Conservation (phyloP, 768 basidiomycete genomes). For the Crucibulum laeve region DNA sequence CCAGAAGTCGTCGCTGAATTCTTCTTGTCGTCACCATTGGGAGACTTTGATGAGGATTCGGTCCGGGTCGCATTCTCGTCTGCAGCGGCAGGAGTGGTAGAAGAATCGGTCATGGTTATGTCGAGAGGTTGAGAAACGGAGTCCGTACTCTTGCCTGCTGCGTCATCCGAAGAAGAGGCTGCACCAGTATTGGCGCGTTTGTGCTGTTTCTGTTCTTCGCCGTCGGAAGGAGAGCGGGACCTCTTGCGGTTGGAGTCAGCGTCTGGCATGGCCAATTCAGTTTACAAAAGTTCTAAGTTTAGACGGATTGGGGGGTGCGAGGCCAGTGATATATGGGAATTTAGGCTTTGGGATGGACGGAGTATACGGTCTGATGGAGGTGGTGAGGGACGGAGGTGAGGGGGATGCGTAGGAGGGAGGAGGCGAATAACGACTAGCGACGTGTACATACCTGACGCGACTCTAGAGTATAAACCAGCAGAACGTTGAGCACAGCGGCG, state of each 20-base stretch:
- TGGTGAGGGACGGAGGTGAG: conserved; percentile 49
- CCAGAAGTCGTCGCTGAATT: conserved; percentile 45
- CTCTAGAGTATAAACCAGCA: background rate
- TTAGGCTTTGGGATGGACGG: conserved; percentile 35
- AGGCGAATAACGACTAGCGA: conserved; percentile 14
- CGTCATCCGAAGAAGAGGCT: conserved; percentile 59
- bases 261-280: conserved; percentile 81
- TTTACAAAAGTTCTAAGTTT: conserved; percentile 21
- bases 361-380: conserved; percentile 45
- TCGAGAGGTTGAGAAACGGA: conserved; percentile 43
- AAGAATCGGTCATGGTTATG: conserved; percentile 64
- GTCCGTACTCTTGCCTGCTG: conserved; percentile 43
- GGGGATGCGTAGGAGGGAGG: conserved; percentile 55
- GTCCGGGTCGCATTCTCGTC: conserved; percentile 44
- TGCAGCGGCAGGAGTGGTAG: conserved; percentile 34
- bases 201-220: conserved; percentile 72
- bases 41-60: conserved; percentile 15
- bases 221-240: conserved; percentile 82
- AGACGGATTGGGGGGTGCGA: conserved; percentile 29
- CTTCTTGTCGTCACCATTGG: conserved; percentile 32
- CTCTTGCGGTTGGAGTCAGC: conserved; percentile 81
- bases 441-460: conserved; percentile 22
- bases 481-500: background rate
- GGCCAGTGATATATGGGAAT: conserved; percentile 35
- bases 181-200: conserved; percentile 85